Base-by-base conservation (phyloP, 345 rosid species). In the Arabis alpina region DNA sequence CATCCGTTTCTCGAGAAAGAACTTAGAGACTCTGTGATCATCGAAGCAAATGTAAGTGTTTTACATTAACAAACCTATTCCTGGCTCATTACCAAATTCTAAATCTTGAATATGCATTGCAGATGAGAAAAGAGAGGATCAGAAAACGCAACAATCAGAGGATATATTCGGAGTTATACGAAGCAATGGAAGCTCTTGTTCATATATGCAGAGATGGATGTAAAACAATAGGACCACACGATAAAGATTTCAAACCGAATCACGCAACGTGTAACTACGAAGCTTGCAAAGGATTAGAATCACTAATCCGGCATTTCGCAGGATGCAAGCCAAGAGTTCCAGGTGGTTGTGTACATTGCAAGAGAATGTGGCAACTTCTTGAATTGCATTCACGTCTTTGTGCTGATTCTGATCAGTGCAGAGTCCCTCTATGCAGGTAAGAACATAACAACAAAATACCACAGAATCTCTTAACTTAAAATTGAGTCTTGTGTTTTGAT, bases 141-240 rank as follows among this genome's bases (percentile, higher is more conserved):
- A 82, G 83, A 50, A 88, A 78, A 61, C 10, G 50, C 2, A 82
- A 87, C 0, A 92, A 93, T 70, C 60, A 76, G 71, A 84, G 81
- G 73, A 87, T 90, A 49, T 93, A 93, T 50, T 37, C 87, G 61
- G 88, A 90, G 56, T 57, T 93, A 23, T 83, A 86, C 5, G 96
- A 86, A 65, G 98, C 97, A 19, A 93, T 88, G 98, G 96, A 93
- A 61, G 94, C 98, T 7, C 87, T 91, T 32, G 91, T 93, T 71
- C 98, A 93, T 73, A 91, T 91, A 72, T 93, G 94, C 57, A 81
- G 92, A 72, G 97, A 93, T 19, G 97, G 97, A 8, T 91, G 98
- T 43, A 79, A 76, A 51, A 93, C 98, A 10, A 93, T 93, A 34
- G 97, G 97, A 14, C 97, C 98, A 1, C 86, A 85, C 13, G 97